Percentiles rank a stretch among this genome's conserved stretches.
Evolutionary conservation across 371 early-diverging fungal species (phyloP).

Genomic region (Homolaphlyctis polyrhiza): DNA sequence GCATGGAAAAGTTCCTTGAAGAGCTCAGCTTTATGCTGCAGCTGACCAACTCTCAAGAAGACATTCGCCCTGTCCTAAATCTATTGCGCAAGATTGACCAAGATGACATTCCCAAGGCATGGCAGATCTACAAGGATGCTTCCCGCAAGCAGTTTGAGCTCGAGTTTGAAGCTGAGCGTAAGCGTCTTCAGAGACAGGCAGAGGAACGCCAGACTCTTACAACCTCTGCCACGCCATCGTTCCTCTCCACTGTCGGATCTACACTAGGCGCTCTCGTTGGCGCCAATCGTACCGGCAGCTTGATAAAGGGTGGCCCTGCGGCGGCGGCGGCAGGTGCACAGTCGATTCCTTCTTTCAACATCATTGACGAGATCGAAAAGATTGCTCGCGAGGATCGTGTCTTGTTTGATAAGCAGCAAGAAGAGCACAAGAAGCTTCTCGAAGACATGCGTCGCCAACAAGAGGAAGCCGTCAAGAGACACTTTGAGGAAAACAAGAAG

Average conservation of each 20-base stretch:
- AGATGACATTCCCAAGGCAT: slow-evolving; percentile 29
- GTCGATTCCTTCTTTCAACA: slow-evolving; percentile 12
- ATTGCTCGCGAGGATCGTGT: slow-evolving; percentile 27
- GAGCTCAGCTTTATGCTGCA: slow-evolving; percentile 32
- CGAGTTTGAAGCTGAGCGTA: slow-evolving; percentile 7
- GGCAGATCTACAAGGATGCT: slow-evolving; percentile 30
- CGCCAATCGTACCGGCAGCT: not conserved
- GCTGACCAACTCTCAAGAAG: slow-evolving; percentile 23
- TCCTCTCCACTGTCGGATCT: slow-evolving; percentile 4
- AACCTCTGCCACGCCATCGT: slow-evolving; percentile 1
- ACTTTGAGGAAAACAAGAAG: slow-evolving; percentile 35
- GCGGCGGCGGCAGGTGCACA: not conserved
- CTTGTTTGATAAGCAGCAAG: slow-evolving; percentile 29
- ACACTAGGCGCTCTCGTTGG: slow-evolving; percentile 15
- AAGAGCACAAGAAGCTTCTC: slow-evolving; percentile 24
- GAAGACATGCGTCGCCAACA: slow-evolving; percentile 31
- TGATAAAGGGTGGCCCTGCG: slow-evolving; percentile 10
- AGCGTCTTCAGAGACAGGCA: not conserved
- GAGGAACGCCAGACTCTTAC: slow-evolving; percentile 1
- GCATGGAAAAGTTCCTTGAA: slow-evolving; percentile 88
- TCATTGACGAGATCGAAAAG: slow-evolving; percentile 33
- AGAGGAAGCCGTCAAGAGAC: slow-evolving; percentile 31
- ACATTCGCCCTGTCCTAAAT: slow-evolving; percentile 37
- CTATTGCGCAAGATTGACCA: slow-evolving; percentile 14
- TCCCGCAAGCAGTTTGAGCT: slow-evolving; percentile 21